Evolutionary conservation across 208 protist genomes (phyloP).

Genomic region (Crithidia mellificae): DNA sequence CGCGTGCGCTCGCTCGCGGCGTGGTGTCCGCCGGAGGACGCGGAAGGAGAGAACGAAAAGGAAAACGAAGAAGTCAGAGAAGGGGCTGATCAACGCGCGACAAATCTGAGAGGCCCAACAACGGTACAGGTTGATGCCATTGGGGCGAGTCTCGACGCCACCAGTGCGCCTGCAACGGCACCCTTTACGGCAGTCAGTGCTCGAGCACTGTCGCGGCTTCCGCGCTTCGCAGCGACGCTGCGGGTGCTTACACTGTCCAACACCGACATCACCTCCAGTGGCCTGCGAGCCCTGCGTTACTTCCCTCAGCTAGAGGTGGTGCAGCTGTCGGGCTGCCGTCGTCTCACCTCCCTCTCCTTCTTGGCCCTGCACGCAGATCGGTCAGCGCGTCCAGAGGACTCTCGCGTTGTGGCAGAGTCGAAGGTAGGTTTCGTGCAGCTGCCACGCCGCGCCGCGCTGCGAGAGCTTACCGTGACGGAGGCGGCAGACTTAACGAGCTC

Average conservation of each 20-base stretch:
- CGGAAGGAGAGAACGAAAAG: too few species aligned
- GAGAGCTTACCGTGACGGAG: constrained; percentile 42
- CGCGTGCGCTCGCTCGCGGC: constrained; percentile 26
- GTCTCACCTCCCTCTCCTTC: constrained; percentile 37
- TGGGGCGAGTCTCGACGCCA: too few species aligned
- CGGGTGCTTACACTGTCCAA: constrained; percentile 45
- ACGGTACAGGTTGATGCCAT: too few species aligned
- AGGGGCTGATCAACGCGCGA: too few species aligned
- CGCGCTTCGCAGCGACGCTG: constrained; percentile 40
- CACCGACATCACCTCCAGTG: constrained; percentile 37
- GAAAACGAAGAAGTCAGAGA: background rate
- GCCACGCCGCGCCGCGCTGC: constrained; percentile 20
- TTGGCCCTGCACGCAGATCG: constrained; percentile 14
- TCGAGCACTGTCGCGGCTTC: background rate
- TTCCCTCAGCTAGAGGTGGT: constrained; percentile 43
- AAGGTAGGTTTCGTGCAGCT: too few species aligned
- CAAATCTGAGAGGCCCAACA: too few species aligned
- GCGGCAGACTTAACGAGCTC: constrained; percentile 24
- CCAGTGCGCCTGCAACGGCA: too few species aligned
- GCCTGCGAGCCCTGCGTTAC: constrained; percentile 32
- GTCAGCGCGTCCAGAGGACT: background rate
- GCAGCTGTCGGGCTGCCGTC: constrained; percentile 38
- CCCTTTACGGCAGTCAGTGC: background rate
- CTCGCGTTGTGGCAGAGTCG: too few species aligned
- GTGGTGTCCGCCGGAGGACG: constrained; percentile 19